Conservation (phyloP, 371 early-diverging fungal genomes). For the Phascolomyces articulosus region DNA sequence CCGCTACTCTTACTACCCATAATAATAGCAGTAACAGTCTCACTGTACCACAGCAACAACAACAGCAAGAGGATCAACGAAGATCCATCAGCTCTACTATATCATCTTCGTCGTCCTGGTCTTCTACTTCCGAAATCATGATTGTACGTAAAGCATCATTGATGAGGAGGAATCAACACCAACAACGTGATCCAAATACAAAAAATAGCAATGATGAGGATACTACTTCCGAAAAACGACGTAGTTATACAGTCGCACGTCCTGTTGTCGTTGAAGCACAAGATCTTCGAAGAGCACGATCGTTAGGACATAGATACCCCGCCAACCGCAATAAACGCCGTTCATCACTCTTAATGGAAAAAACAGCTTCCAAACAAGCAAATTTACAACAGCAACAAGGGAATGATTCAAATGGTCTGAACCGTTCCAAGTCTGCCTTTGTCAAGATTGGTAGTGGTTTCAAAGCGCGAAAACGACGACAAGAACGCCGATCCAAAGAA, state of each 20-base stretch:
- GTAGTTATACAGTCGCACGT: conserved; percentile 22
- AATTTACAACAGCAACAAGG: conserved; percentile 21
- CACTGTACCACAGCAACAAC: conserved; percentile 3
- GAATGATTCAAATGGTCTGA: background rate
- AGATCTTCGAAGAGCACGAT: conserved; percentile 25
- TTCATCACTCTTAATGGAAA: conserved; percentile 41
- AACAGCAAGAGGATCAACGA: conserved; percentile 13
- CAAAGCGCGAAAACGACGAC: conserved; percentile 6
- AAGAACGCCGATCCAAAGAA: conserved; percentile 4
- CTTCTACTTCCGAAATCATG: conserved; percentile 22
- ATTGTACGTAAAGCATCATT: conserved; percentile 13
- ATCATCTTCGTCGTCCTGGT: conserved; percentile 35
- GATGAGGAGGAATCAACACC: background rate
- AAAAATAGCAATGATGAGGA: conserved; percentile 16
- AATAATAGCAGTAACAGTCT: background rate
- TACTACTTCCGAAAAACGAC: conserved; percentile 18
- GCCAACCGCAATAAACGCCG: conserved; percentile 36
- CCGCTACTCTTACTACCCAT: background rate
- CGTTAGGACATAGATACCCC: conserved; percentile 25
- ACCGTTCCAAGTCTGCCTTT: conserved; percentile 31
- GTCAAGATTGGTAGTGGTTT: conserved; percentile 40
- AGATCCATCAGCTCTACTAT: conserved; percentile 34
- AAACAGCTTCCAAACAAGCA: conserved; percentile 33
- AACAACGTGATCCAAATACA: conserved; percentile 6
- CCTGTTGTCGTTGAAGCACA: conserved; percentile 26